Base-by-base conservation (phyloP, 257 asterid species). In the Nicotiana obtusifolia region DNA sequence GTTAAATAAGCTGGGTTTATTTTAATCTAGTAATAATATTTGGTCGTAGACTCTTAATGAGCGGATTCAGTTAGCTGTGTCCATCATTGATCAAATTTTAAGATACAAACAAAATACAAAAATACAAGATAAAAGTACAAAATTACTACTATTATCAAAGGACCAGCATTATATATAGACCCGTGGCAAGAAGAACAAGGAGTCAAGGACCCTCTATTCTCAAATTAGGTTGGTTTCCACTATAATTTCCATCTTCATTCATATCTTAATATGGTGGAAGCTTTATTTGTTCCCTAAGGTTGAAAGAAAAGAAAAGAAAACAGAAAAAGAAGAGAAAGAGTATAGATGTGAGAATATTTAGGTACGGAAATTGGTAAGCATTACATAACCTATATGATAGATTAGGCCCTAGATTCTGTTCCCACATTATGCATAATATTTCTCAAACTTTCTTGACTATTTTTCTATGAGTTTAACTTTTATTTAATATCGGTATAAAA, bases 71-170 rank as follows among this genome's bases (percentile, higher is more conserved):
- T 49, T 59, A 49, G 62, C 80, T 75, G 80, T 75, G 26, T 2
- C 62, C 41, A 75, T 75, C 62, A 75, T 75, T 75, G 3, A 75
- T 75, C 62, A 47, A 75, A 9, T 75, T 75, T 75, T 75, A 47
- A 28, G 44, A 24, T 47, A 15, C 37, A 49, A 75, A 49, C 62
- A 49, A 49, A 22, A 24, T 15, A 75, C 62, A 24, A 24, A 41
- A 49, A 17, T 8, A 49, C 37, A 31, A 73, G 26, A 73, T 73
- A 37, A 47, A 47, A 75, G 24, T 71, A 71, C 47, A 35, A 49
- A 75, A 1, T 22, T 24, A 24, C 41, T 49, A 75, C 41, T 24
- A 49, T 49, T 24, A 75, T 75, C 26, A 60, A 75, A 24, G 24
- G 26, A 75, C 80, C 62, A 75, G 16, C 24, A 75, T 75, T 75